Evolutionary conservation across 1,284 basidiomycete species (phyloP).

Genomic region (Ustilago hordei): DNA sequence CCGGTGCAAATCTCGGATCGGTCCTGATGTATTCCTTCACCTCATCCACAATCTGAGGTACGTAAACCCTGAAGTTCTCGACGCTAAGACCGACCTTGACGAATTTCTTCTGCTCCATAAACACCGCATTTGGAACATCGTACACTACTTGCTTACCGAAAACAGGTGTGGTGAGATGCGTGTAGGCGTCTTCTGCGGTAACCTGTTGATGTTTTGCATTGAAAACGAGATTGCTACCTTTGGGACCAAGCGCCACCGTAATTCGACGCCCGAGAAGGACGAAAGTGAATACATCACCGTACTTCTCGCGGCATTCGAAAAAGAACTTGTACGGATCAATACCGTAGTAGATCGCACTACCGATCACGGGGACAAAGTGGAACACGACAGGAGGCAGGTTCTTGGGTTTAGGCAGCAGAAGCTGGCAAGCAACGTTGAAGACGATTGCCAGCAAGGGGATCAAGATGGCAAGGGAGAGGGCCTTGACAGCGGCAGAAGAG

Average conservation of each 20-base stretch:
- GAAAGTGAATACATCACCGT: constrained; percentile 83
- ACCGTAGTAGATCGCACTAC: constrained; percentile 80
- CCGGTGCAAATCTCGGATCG: constrained; percentile 76
- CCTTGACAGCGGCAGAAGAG: constrained; percentile 21
- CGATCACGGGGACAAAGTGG: constrained; percentile 81
- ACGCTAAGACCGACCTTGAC: constrained; percentile 84
- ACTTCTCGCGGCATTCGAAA: constrained; percentile 81
- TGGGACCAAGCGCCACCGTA: constrained; percentile 90
- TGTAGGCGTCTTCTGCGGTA: constrained; percentile 97
- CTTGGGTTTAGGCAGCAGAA: constrained; percentile 55
- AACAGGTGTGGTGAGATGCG: constrained; percentile 71
- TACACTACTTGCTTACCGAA: constrained; percentile 99
- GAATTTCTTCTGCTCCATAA: constrained; percentile 99
- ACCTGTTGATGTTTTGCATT: constrained; percentile 92
- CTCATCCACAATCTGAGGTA: constrained; percentile 84
- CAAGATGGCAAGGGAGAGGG: constrained; percentile 20
- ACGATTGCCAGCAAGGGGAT: constrained; percentile 69
- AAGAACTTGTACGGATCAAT: constrained; percentile 84
- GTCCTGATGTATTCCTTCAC: constrained; percentile 48
- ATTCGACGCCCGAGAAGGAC: constrained; percentile 84
- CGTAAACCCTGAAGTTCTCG: constrained; percentile 91
- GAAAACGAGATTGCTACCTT: constrained; percentile 93
- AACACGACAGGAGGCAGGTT: constrained; percentile 80
- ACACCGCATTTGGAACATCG: constrained; percentile 92
- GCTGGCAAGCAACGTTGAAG: constrained; percentile 74